Evolutionary conservation across 1,284 basidiomycete genomes (phyloP).

Genomic region (Cutaneotrichosporon sp.): DNA sequence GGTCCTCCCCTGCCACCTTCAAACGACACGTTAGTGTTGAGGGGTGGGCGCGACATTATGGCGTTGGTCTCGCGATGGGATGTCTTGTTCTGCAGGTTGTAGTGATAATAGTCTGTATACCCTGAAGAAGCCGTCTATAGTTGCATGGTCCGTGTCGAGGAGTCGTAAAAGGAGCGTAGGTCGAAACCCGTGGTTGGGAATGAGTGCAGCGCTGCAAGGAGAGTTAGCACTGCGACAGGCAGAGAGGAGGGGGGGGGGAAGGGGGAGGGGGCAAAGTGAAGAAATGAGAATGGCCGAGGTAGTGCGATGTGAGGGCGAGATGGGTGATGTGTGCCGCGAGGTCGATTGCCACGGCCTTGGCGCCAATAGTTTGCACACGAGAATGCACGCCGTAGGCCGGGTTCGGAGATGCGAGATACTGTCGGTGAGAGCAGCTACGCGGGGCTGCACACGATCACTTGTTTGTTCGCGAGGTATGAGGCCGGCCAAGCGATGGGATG

Average conservation of each 20-base stretch:
- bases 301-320: too few relatives aligned
- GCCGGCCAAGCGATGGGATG: neutral
- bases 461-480: neutral
- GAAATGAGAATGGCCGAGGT: too few relatives aligned
- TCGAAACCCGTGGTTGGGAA: neutral
- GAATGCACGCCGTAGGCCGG: too few relatives aligned
- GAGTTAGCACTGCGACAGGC: neutral
- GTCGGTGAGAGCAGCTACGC: too few relatives aligned
- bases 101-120: neutral
- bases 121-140: constrained; percentile 7
- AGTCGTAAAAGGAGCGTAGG: constrained; percentile 22
- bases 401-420: too few relatives aligned
- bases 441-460: too few relatives aligned
- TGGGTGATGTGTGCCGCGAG: too few relatives aligned
- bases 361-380: too few relatives aligned
- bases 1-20: constrained; percentile 24
- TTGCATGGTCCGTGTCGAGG: constrained; percentile 27
- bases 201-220: neutral
- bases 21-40: constrained; percentile 39
- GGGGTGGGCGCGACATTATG: constrained; percentile 39
- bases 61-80: neutral
- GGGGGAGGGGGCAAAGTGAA: too few relatives aligned
- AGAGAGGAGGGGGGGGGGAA: too few relatives aligned
- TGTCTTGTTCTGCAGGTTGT: constrained; percentile 6
- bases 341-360: too few relatives aligned